Conservation (phyloP, 441 rosid species). For the Euphorbia celastroides region DNA sequence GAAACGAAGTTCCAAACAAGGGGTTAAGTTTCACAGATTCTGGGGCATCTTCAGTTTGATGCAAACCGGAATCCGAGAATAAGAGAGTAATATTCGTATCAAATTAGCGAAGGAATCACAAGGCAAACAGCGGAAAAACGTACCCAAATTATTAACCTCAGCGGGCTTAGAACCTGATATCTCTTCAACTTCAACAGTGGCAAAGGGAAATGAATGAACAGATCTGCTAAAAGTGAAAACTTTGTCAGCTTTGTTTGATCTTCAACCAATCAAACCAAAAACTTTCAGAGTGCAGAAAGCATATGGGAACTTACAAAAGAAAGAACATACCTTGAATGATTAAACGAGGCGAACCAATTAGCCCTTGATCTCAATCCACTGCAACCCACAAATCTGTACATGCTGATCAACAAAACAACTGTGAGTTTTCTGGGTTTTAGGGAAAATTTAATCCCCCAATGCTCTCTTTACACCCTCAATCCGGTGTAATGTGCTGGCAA, state of each 20-base stretch:
- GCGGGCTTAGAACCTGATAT: slow-evolving; percentile 83
- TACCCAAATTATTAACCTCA: slow-evolving; percentile 84
- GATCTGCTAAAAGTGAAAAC: slow-evolving; percentile 34
- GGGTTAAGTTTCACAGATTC: neutral
- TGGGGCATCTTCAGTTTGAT: neutral
- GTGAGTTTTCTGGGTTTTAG: neutral
- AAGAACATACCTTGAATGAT: slow-evolving; percentile 30
- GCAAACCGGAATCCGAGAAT: too few relatives aligned
- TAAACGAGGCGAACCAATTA: slow-evolving; percentile 28
- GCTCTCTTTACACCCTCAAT: too few relatives aligned
- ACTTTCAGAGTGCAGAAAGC: neutral
- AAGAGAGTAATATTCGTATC: too few relatives aligned
- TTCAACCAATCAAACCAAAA: neutral
- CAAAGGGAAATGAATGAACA: slow-evolving; percentile 67
- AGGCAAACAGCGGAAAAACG: slow-evolving; percentile 8
- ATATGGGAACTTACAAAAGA: neutral
- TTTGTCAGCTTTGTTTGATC: neutral
- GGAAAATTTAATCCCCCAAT: too few relatives aligned
- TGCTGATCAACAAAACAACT: slow-evolving; percentile 5
- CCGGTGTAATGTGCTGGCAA: too few relatives aligned
- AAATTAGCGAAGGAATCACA: too few relatives aligned
- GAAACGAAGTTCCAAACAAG: too few relatives aligned
- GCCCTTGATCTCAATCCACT: slow-evolving; percentile 28
- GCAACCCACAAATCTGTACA: slow-evolving; percentile 34
- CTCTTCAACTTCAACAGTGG: slow-evolving; percentile 74